phyloP scores from a whole-genome alignment of 345 rosid species.

The Durio zibethinus region DNA sequence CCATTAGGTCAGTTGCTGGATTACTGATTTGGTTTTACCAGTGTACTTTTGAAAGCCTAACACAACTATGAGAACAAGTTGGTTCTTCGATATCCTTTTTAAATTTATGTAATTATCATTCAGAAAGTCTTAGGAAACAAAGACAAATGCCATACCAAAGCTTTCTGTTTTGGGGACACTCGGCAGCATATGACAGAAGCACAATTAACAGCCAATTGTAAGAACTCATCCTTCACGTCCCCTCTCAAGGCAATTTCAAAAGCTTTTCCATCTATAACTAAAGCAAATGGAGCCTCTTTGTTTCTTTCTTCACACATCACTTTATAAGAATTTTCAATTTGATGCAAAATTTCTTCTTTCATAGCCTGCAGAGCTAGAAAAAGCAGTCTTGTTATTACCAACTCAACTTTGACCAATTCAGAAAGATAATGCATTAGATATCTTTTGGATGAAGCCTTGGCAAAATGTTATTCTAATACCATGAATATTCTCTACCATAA shows the following conservation, averaged over 20 bases:
- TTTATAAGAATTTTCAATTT: conserved; percentile 46
- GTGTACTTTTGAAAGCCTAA: too few species aligned
- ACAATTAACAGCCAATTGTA: conserved; percentile 67
- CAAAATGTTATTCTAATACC: neutral
- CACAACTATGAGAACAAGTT: too few species aligned
- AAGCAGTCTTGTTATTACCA: conserved; percentile 12
- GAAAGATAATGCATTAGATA: neutral
- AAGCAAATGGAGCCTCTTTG: conserved; percentile 54
- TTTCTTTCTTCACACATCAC: conserved; percentile 42
- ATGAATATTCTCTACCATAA: too few species aligned
- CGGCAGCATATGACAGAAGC: conserved; percentile 88
- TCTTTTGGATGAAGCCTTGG: neutral
- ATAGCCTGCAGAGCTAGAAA: conserved; percentile 43
- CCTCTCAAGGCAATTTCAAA: conserved; percentile 52
- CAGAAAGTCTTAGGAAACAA: neutral
- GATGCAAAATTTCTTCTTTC: conserved; percentile 47
- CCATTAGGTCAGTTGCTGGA: neutral
- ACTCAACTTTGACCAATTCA: neutral
- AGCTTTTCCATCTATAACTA: conserved; percentile 71
- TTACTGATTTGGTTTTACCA: too few species aligned
- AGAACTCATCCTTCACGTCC: conserved; percentile 62
- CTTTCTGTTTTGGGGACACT: conserved; percentile 86
- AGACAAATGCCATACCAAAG: conserved; percentile 38
- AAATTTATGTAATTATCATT: neutral
- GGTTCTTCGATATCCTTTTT: neutral